phyloP scores from a whole-genome alignment of 768 basidiomycete genomes.

The Naematelia aurantialba region DNA sequence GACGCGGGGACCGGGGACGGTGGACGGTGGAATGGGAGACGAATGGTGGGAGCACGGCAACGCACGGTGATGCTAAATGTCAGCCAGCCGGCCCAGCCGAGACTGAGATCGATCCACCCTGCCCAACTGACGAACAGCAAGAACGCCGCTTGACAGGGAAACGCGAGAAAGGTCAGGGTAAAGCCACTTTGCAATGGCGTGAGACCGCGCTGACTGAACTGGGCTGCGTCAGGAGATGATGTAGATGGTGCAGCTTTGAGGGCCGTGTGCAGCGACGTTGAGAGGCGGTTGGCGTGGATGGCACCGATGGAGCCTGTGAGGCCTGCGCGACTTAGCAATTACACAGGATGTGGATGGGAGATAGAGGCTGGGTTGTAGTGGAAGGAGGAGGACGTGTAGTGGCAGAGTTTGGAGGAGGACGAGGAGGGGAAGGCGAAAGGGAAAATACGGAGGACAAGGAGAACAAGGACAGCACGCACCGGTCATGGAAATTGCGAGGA shows the following conservation, averaged over 20 bases:
- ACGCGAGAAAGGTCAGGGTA: constrained; percentile 68
- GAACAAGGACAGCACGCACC: constrained; percentile 55
- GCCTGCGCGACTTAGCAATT: constrained; percentile 50
- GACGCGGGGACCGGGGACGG: not conserved
- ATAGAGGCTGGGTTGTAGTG: too few relatives aligned
- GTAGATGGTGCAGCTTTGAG: constrained; percentile 17
- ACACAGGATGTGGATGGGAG: not conserved
- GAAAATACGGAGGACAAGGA: constrained; percentile 3
- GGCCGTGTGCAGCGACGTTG: constrained; percentile 70
- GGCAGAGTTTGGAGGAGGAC: too few relatives aligned
- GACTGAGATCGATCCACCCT: constrained; percentile 73
- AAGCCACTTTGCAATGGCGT: constrained; percentile 51
- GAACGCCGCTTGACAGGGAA: constrained; percentile 78
- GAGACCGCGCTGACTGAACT: constrained; percentile 16
- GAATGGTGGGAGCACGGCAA: constrained; percentile 18
- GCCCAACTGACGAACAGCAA: constrained; percentile 62
- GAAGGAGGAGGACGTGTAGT: not conserved
- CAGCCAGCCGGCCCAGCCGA: constrained; percentile 63
- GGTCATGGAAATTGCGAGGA: constrained; percentile 81
- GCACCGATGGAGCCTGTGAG: constrained; percentile 85
- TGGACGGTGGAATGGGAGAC: not conserved
- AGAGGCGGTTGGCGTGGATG: constrained; percentile 81
- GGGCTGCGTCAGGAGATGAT: constrained; percentile 1
- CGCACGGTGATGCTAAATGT: constrained; percentile 77
- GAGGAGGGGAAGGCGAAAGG: constrained; percentile 1